Evolutionary conservation across 2,329 filamentous ascomycete species (phyloP), one percentile per base, ranked within the genome.

Genomic region (Colletotrichum sp.): DNA sequence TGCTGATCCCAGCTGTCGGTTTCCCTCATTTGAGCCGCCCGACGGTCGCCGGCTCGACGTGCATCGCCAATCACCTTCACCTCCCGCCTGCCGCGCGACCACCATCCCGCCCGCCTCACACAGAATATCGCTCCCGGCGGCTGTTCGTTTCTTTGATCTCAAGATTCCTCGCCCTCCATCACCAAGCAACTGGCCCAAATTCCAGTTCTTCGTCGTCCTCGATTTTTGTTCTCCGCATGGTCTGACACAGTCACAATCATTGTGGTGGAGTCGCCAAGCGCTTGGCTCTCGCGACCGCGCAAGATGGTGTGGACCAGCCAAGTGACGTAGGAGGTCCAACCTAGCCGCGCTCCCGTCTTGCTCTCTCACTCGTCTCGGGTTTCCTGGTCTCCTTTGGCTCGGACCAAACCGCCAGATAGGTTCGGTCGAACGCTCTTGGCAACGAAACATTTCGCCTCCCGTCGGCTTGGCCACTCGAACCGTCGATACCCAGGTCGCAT

Each of bases 281-380:
- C 73, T 76, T 76, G 73, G 73, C 70, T 52, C 70, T 73, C 18
- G 34, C 34, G 73, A 76, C 70, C 70, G 28, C 73, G 73, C 73
- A 73, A 73, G 56, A 65, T 73, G 70, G 70, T 76, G 73, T 67
- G 73, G 73, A 64, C 70, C 43, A 18, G 70, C 73, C 73, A 76
- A 69, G 73, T 76, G 73, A 73, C 73, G 73, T 69, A 76, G 70
- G 64, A 75, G 64, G 65, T 73, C 72, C 56, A 67, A 28, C 62
- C 62, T 28, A 48, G 70, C 65, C 56, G 70, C 56, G 28, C 34
- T 65, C 48, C 66, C 58, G 70, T 32, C 32, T 36, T 36, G 36
- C 56, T 70, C n/a, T 30, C 48, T 38, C 34, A 48, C 18, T 24
- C 26, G 48, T 36, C 9, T 43, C 7, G 26, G 28, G 28, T 52